phyloP scores from a whole-genome alignment of 768 basidiomycete genomes.

The Russula compacta region DNA sequence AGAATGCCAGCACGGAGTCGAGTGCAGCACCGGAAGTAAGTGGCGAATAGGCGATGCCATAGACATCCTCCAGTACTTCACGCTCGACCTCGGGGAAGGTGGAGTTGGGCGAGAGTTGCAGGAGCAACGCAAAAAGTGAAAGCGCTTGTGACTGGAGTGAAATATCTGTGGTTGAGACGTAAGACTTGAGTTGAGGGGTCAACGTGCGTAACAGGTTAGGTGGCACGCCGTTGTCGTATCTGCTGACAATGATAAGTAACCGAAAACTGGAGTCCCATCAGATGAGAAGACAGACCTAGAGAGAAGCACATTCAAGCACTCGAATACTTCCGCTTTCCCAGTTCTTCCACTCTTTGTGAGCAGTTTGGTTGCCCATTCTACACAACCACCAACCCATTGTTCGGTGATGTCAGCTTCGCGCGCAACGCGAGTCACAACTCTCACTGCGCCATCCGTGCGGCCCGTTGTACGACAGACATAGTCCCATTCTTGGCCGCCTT shows the following conservation, averaged over 20 bases:
- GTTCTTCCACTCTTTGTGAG: constrained; percentile 70
- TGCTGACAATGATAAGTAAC: constrained; percentile 30
- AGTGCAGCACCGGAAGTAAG: constrained; percentile 67
- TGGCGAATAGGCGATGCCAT: constrained; percentile 67
- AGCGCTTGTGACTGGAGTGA: constrained; percentile 68
- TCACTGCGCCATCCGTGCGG: constrained; percentile 66
- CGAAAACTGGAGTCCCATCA: constrained; percentile 29
- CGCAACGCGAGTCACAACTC: constrained; percentile 78
- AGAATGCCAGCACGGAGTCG: constrained; percentile 78
- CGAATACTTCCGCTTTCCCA: constrained; percentile 75
- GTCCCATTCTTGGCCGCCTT: constrained; percentile 73
- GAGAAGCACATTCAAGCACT: constrained; percentile 62
- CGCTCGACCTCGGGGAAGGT: constrained; percentile 74
- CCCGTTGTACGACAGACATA: constrained; percentile 62
- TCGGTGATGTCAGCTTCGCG: constrained; percentile 59
- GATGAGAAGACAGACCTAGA: constrained; percentile 39
- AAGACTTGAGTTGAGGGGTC: constrained; percentile 64
- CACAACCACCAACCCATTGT: constrained; percentile 72
- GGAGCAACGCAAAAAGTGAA: constrained; percentile 53
- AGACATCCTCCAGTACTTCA: constrained; percentile 57
- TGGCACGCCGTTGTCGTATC: constrained; percentile 44
- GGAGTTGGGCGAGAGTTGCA: constrained; percentile 53
- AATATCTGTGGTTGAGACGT: constrained; percentile 69
- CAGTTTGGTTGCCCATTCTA: constrained; percentile 68
- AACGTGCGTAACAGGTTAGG: constrained; percentile 50